phyloP scores from a whole-genome alignment of 371 early-diverging fungal genomes.

The Rhizopus stolonifer region DNA sequence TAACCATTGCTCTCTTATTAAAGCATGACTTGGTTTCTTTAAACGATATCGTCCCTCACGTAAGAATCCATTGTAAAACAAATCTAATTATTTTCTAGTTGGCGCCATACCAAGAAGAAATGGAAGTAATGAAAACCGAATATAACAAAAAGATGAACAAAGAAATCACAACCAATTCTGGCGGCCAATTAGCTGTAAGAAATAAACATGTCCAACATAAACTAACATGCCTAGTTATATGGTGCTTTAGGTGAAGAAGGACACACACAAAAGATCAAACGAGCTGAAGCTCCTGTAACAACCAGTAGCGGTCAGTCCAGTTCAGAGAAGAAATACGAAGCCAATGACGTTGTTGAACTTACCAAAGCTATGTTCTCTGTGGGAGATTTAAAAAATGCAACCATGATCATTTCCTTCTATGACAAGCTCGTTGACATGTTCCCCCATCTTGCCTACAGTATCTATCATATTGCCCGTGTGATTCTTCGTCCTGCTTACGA shows the following conservation, averaged over 20 bases:
- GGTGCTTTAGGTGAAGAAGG: constrained; percentile 50
- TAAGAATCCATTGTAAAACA: not conserved
- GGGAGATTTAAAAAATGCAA: constrained; percentile 63
- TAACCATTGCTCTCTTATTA: constrained; percentile 56
- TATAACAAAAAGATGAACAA: constrained; percentile 55
- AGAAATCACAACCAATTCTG: constrained; percentile 41
- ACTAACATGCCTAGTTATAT: constrained; percentile 18
- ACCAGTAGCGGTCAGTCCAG: not conserved
- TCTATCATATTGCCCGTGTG: constrained; percentile 61
- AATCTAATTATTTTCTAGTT: constrained; percentile 32
- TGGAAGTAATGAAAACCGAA: constrained; percentile 44
- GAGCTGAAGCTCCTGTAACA: not conserved
- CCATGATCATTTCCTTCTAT: constrained; percentile 51
- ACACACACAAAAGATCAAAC: constrained; percentile 27
- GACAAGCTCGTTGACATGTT: constrained; percentile 59
- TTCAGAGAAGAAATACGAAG: constrained; percentile 11
- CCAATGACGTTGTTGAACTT: constrained; percentile 68
- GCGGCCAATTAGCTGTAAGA: constrained; percentile 37
- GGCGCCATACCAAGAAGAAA: constrained; percentile 56
- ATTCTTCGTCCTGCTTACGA: constrained; percentile 58
- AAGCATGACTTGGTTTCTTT: constrained; percentile 65
- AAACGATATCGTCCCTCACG: constrained; percentile 73
- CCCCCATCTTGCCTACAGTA: constrained; percentile 60
- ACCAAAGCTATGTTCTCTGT: constrained; percentile 62
- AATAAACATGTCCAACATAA: not conserved